Base-by-base conservation (phyloP, 2,329 filamentous ascomycete genomes). In the Emergomyces pasteurianus region DNA sequence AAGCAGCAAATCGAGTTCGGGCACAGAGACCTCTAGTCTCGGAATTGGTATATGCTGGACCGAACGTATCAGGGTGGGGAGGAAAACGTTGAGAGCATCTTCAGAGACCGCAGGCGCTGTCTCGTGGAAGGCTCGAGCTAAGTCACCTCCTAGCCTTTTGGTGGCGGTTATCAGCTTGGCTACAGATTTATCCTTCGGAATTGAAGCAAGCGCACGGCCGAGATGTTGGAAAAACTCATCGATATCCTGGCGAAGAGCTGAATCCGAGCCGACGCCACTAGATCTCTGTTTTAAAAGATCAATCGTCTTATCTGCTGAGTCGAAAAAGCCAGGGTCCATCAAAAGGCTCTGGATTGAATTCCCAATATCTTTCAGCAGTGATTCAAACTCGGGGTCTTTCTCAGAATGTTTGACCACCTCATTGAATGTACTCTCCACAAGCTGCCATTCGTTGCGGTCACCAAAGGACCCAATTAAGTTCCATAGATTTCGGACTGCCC, bases 31-130 rank as follows among this genome's bases (percentile, higher is more conserved):
- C 72, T 96, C 92, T n/a, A 96, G 75, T 4, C 92, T 86, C 0
- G 92, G 92, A 58, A 97, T 94, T 0, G 92, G 92, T 3, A 97
- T 78, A 73, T 90, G 91, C 71, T 96, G 91, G 38, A 97, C 80
- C 2, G 84, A 83, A 65, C 89, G 81, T 61, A 96, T 82, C 3
- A 91, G 69, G 14, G 90, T 77, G 0, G 92, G 92, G 5, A 94
- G 79, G 70, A 96, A 92, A 14, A 92, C 84, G 62, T 92, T 87
- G 66, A 90, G 80, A 2, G 84, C 78, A 70, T 97, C 92, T 2
- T 84, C 80, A 3, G 94, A 75, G 1, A 97, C 79, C 34, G 90
- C 87, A 0, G 79, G 77, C 69, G 92, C 92, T 23, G 84, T 80
- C 58, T 84, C 81, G 3, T 81, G 74, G 62, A 87, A 81, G 0